Base-by-base conservation (phyloP, 805 yeast species). In the Brettanomyces custersianus region DNA sequence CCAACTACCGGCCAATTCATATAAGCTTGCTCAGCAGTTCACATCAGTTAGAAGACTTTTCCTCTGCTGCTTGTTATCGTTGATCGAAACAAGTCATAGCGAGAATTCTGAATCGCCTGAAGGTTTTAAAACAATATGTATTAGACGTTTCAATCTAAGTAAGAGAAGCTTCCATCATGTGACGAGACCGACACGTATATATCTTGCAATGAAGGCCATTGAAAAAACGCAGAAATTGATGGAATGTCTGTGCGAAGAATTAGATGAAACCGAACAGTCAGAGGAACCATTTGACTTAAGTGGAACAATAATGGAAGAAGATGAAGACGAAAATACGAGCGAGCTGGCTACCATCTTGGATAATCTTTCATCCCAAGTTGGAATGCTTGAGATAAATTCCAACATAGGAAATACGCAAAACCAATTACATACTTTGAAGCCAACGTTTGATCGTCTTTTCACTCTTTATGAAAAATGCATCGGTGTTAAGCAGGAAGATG, bases 51-150 rank as follows among this genome's bases (percentile, higher is more conserved):
- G 57, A 33, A 48, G 40, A 29, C 21, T 53, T 1, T 45, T 49
- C 30, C 29, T 53, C 31, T 53, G 58, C 29, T 35, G 40, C 3
- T 20, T 53, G 17, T 33, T 53, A 8, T 42, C 55, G 3, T 20
- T 48, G 9, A 38, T 49, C 6, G 55, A 51, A 33, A n/a, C 32
- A 13, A 11, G 20, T 6, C 19, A n/a, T 23, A 17, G 9, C 12
- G 24, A 30, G n/a, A n/a, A 13, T 25, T 13, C 28, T 8, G 28
- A 25, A 7, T 7, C 28, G 8, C 8, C 15, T 7, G n/a, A 7
- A 12, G 17, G n/a, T 11, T 25, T 25, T 11, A 13, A 17, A n/a
- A 12, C 28, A 7, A 7, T 8, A 7, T 25, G 28, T 12, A 25
- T 25, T 17, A 37, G 49, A 15, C 45, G 42, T 29, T 50, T 52